phyloP scores from a whole-genome alignment of 148 eudicot genomes.

The Amaranthus cruentus region DNA sequence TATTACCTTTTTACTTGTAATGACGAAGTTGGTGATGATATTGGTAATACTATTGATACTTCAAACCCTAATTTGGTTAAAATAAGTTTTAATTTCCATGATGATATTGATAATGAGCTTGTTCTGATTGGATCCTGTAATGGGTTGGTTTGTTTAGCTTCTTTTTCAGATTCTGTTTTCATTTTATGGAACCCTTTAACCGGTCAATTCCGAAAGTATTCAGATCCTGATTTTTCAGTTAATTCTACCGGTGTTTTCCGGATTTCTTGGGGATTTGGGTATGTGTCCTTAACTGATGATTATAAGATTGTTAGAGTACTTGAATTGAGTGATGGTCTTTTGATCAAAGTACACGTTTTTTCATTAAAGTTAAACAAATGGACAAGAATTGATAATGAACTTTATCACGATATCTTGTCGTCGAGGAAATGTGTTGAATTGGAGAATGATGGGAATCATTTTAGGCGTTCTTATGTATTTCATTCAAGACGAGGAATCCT shows the following conservation, averaged over 20 bases:
- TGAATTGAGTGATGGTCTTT: background rate
- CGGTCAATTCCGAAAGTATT: background rate
- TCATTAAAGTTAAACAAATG: constrained; percentile 6
- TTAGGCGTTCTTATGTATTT: background rate
- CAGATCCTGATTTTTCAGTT: background rate
- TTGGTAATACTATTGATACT: background rate
- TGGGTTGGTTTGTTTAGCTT: constrained; percentile 20
- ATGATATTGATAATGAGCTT: background rate
- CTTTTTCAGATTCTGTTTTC: background rate
- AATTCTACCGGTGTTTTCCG: background rate
- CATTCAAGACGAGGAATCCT: background rate
- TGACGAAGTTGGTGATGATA: background rate
- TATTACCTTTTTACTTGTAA: background rate
- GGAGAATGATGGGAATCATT: background rate
- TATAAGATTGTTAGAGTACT: constrained; percentile 8
- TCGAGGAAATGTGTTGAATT: background rate
- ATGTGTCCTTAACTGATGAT: constrained; percentile 7
- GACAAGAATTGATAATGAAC: background rate
- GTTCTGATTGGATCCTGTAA: constrained; percentile 16
- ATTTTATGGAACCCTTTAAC: constrained; percentile 12
- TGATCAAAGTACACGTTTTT: constrained; percentile 3
- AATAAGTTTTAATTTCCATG: background rate
- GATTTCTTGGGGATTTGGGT: constrained; percentile 18
- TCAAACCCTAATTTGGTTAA: background rate
- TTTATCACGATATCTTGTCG: background rate